Evolutionary conservation across 2,329 filamentous ascomycete genomes (phyloP).

Genomic region (Fusarium ambrosium): DNA sequence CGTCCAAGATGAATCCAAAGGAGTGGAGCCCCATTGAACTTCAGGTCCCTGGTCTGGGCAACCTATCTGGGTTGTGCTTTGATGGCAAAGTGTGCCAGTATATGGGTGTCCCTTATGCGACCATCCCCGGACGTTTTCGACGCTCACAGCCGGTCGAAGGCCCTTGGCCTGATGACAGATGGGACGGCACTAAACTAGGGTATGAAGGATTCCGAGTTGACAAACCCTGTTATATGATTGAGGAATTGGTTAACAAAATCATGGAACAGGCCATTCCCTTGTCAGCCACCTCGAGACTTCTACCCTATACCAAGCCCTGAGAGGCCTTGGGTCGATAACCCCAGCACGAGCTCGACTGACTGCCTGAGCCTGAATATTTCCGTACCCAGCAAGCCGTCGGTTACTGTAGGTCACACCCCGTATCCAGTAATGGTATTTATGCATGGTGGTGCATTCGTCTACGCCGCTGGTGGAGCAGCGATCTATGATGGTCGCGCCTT

Average conservation of each 20-base stretch:
- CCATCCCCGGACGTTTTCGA: slow-evolving; percentile 13
- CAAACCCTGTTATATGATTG: background rate
- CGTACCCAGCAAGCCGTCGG: background rate
- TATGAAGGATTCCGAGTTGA: background rate
- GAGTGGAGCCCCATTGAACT: background rate
- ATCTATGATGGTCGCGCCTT: slow-evolving; percentile 19
- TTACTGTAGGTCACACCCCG: background rate
- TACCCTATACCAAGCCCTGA: slow-evolving; percentile 18
- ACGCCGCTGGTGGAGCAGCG: slow-evolving; percentile 14
- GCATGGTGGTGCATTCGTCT: slow-evolving; percentile 26
- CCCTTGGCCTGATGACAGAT: background rate
- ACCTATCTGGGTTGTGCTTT: slow-evolving; percentile 5
- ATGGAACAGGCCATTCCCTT: background rate
- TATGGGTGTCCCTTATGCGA: slow-evolving; percentile 15
- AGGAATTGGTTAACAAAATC: background rate
- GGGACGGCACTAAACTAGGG: slow-evolving; percentile 50
- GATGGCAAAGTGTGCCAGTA: slow-evolving; percentile 17
- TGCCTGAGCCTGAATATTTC: background rate
- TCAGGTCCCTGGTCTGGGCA: background rate
- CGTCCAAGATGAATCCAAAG: background rate
- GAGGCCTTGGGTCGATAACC: slow-evolving; percentile 12
- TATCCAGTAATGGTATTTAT: slow-evolving; percentile 29
- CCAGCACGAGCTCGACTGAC: background rate
- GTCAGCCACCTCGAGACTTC: slow-evolving; percentile 28
- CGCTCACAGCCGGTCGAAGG: background rate